These are phyloP conservation scores for Candida endomychidarum DNA, from an alignment of 805 yeast genomes.

Conservation along the genomic window DNA sequence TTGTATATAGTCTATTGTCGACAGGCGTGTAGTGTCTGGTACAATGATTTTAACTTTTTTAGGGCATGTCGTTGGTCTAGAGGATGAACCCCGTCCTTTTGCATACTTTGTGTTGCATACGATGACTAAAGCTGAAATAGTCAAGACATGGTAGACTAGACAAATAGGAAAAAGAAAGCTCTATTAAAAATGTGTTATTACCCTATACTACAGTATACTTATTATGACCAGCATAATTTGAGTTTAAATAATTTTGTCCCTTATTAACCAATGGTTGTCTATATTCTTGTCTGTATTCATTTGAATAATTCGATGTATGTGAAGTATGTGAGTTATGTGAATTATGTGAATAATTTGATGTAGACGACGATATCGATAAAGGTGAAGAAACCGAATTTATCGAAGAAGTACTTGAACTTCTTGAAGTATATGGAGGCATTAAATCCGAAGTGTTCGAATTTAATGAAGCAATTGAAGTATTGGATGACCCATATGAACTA, in stretches of 20 bases:
- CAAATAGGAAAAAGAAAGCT: no score
- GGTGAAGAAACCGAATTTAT: constrained; percentile 14
- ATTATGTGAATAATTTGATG: constrained; percentile 15
- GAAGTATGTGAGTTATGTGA: constrained; percentile 12
- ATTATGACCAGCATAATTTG: constrained; percentile 8
- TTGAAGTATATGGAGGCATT: constrained; percentile 8
- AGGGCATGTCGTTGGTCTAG: constrained; percentile 5
- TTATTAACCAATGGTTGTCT: constrained; percentile 13
- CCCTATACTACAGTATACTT: constrained; percentile 7
- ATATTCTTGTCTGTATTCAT: constrained; percentile 6
- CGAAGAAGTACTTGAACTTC: constrained; percentile 13
- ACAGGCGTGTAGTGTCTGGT: not conserved
- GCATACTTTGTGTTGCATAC: no score
- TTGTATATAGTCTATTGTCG: not conserved
- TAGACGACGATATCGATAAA: constrained; percentile 14
- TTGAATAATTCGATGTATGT: constrained; percentile 6
- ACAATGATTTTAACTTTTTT: constrained; percentile 1
- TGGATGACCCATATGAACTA: constrained; percentile 2
- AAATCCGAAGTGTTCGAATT: constrained; percentile 1
- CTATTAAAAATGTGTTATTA: not conserved
- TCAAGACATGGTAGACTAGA: no score
- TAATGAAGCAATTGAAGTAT: constrained; percentile 2
- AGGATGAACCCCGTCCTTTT: no score
- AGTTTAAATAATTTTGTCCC: constrained; percentile 8
- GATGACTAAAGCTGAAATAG: no score